These are phyloP conservation scores for Fonsecaea pugnacius DNA, from an alignment of 2,329 filamentous ascomycete genomes.

Conservation along the genomic window DNA sequence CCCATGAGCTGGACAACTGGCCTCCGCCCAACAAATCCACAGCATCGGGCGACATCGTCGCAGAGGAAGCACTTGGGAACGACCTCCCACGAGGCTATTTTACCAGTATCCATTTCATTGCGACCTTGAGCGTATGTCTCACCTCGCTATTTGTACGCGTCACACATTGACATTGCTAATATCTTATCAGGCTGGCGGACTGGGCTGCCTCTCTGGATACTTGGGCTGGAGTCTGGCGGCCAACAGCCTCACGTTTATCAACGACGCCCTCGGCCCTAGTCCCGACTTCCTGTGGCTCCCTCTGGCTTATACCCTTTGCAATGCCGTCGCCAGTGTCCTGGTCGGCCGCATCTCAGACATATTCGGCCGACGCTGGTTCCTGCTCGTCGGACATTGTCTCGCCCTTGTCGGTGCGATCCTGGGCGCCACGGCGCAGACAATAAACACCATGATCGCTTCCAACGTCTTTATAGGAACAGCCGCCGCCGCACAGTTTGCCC, in stretches of 20 bases:
- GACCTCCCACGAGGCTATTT: too few relatives aligned
- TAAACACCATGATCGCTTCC: neutral
- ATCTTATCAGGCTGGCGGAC: too few relatives aligned
- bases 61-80: too few relatives aligned
- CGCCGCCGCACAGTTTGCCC: neutral
- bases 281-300: neutral
- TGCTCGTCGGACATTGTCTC: neutral
- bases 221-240: neutral
- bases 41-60: too few relatives aligned
- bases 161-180: too few relatives aligned
- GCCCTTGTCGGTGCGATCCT: neutral
- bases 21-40: too few relatives aligned
- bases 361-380: neutral
- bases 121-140: too few relatives aligned
- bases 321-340: neutral
- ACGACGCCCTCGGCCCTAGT: neutral
- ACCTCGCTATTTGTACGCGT: too few relatives aligned
- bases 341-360: neutral
- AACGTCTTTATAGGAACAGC: neutral
- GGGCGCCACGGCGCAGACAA: neutral
- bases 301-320: neutral
- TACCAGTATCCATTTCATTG: too few relatives aligned
- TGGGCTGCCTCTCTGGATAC: too few relatives aligned
- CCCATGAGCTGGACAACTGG: too few relatives aligned
- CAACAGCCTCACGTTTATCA: neutral